Conservation (phyloP, 1,284 basidiomycete genomes). For the Papiliotrema nemorosa region DNA sequence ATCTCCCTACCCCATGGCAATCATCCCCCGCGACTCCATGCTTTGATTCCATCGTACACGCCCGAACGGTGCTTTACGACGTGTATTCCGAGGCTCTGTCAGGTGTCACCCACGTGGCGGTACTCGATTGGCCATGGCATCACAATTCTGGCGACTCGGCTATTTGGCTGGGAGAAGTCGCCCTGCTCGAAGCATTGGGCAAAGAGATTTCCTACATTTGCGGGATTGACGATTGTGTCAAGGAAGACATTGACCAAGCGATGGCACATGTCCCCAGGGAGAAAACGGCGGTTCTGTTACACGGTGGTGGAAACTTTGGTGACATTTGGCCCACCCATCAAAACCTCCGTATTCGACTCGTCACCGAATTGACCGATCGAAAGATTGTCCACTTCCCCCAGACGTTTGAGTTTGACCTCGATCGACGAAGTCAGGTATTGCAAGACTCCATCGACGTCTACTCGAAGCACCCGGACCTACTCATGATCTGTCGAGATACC, state of each 20-base stretch:
- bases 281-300: slow-evolving; percentile 4
- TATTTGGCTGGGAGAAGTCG: slow-evolving; percentile 7
- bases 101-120: slow-evolving; percentile 7
- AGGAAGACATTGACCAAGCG: slow-evolving; percentile 4
- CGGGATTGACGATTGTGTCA: slow-evolving; percentile 3
- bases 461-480: background rate
- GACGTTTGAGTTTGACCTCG: slow-evolving; percentile 7
- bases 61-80: background rate
- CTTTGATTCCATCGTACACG: background rate
- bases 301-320: slow-evolving; percentile 9
- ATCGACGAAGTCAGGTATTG: background rate
- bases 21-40: background rate
- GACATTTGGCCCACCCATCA: slow-evolving; percentile 9
- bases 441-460: background rate
- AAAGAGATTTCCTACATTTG: slow-evolving; percentile 8
- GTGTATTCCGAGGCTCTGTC: slow-evolving; percentile 1
- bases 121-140: slow-evolving; percentile 8
- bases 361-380: slow-evolving; percentile 1
- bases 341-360: slow-evolving; percentile 4
- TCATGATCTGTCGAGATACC: background rate
- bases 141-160: slow-evolving; percentile 11
- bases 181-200: slow-evolving; percentile 5
- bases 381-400: slow-evolving; percentile 10
- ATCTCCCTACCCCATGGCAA: background rate
- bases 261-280: background rate